A percentile compares a stretch with the other conserved stretches of the same genome.
These are phyloP conservation scores for Thraustochytrium striatum DNA, from an alignment of 352 stramenopile species.

Conservation along the genomic window DNA sequence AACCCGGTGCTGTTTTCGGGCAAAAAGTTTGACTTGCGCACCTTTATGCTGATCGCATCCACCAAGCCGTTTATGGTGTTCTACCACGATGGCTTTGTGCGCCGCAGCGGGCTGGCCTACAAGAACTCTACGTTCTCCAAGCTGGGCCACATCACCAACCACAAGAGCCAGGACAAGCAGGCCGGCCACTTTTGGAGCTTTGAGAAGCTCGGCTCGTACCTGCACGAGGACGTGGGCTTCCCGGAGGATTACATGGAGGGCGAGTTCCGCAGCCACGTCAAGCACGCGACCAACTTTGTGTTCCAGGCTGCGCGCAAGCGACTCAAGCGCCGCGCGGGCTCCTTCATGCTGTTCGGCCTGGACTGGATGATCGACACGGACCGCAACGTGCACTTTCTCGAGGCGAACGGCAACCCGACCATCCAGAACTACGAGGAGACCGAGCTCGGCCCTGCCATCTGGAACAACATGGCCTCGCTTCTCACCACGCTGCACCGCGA, in stretches of 20 bases:
- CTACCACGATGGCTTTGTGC: constrained; percentile 46
- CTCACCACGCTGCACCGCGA: constrained; percentile 38
- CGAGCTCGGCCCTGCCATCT: constrained; percentile 23
- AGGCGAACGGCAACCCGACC: constrained; percentile 42
- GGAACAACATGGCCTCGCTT: constrained; percentile 46
- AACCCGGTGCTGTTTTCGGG: constrained; percentile 30
- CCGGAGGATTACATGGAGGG: constrained; percentile 31
- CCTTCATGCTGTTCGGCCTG: constrained; percentile 46
- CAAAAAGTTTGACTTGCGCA: constrained; percentile 47
- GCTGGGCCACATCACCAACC: constrained; percentile 45
- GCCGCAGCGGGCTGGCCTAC: background rate
- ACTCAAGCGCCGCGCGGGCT: constrained; percentile 1
- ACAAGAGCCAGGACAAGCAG: constrained; percentile 23
- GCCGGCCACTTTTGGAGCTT: constrained; percentile 49
- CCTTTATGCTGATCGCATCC: constrained; percentile 47
- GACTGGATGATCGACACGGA: constrained; percentile 46
- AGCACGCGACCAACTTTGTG: constrained; percentile 42
- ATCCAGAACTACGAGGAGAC: constrained; percentile 34
- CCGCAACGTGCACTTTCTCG: constrained; percentile 41
- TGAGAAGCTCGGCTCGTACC: constrained; percentile 31
- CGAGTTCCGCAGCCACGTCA: constrained; percentile 1
- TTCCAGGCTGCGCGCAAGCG: constrained; percentile 23
- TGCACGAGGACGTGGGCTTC: constrained; percentile 7
- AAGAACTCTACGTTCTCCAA: constrained; percentile 14
- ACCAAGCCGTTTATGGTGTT: constrained; percentile 47